These are phyloP conservation scores for Wallacemonas sp. DNA, from an alignment of 208 protist genomes.

Conservation along the genomic window DNA sequence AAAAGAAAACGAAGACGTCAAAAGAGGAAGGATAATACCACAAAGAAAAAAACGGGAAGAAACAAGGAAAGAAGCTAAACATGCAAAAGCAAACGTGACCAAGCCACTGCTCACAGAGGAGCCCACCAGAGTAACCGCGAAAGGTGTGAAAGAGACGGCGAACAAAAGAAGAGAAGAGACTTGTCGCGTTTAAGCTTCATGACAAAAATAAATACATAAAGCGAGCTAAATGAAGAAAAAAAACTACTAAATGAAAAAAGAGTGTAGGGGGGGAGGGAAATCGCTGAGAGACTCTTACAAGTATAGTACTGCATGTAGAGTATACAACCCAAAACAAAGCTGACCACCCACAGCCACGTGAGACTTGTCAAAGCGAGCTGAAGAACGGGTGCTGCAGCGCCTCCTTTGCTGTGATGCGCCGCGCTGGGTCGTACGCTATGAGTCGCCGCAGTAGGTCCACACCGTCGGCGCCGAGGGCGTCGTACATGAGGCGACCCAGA, in stretches of 20 bases:
- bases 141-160: no score
- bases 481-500: constrained; percentile 15
- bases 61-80: neutral
- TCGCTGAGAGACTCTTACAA: no score
- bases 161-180: constrained; percentile 11
- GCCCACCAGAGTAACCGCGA: no score
- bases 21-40: constrained; percentile 17
- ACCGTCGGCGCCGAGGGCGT: constrained; percentile 35
- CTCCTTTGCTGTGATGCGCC: constrained; percentile 49
- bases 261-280: no score
- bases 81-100: constrained; percentile 9
- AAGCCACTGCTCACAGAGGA: no score
- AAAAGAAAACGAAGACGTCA: constrained; percentile 12
- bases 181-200: neutral
- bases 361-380: no score
- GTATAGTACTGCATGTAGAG: no score
- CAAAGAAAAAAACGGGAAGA: constrained; percentile 14
- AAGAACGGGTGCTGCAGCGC: constrained; percentile 60
- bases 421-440: constrained; percentile 49
- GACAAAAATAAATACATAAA: neutral
- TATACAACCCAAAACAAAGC: no score
- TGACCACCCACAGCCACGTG: no score
- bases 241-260: no score
- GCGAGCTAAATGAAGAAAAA: no score
- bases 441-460: constrained; percentile 46